Evolutionary conservation across 73 alveolate genomes (phyloP), one percentile per base, ranked within the genome.

Genomic region (Uronychia setigera): DNA sequence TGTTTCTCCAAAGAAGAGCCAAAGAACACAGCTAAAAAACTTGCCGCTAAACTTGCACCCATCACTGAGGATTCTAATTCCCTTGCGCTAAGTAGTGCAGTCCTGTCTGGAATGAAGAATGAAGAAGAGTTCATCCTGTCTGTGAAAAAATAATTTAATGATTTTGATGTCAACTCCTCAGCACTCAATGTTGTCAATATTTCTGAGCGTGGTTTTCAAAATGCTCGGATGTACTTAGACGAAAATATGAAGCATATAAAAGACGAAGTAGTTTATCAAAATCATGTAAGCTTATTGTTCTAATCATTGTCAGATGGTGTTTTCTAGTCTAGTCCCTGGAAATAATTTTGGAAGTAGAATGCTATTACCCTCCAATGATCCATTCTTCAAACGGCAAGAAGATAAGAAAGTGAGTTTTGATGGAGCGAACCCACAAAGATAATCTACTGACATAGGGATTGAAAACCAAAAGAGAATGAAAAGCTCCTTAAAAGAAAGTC

Each of bases 331-430:
- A n/a, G 57, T 77, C n/a, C 82, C 92, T 29, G 80, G 80, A 46
- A 31, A 82, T 27, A 76, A 76, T 57, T 77, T 85, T 59, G 92
- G 92, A 0, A 82, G 92, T 11, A 32, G 87, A 57, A 79, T 78
- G 30, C 76, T 85, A 11, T 81, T 85, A 0, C 92, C 92, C 5
- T 5, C 32, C 5, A 28, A 25, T 26, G 32, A 25, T 26, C 14
- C 30, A 13, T 26, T 13, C 34, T 67, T 26, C 26, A 25, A 67
- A 28, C 32, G 26, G 79, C 1, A 26, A 67, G 79, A 67, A 13
- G 79, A 67, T 1, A 67, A 30, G 79, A 67, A 28, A 25, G 79
- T 67, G 29, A 67, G 30, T 1, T 67, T 67, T 26, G n/a, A n/a
- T n/a, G 79, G 32, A 67, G 14, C 5, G 79, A 67, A 67, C 32